Conservation (phyloP, 2,329 filamentous ascomycete species). For the Magnaporthiopsis incrustans region DNA sequence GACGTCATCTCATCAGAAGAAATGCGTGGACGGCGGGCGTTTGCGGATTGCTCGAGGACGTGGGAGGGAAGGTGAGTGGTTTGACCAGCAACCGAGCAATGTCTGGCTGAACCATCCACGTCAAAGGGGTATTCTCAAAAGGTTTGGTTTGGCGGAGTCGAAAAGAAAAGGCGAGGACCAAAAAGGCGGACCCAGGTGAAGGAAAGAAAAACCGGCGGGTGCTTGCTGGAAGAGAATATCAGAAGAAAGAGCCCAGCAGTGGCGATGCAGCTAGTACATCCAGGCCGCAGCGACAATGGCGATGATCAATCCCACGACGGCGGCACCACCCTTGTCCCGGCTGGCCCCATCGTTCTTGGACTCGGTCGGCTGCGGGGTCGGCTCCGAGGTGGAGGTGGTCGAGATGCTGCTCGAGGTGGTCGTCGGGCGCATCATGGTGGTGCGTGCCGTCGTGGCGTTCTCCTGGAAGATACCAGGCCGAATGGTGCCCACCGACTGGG, state of each 20-base stretch:
- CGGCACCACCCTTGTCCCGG: slow-evolving; percentile 39
- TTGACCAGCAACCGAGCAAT: background rate
- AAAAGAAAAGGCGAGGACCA: background rate
- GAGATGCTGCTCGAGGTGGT: slow-evolving; percentile 8
- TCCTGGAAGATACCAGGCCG: slow-evolving; percentile 47
- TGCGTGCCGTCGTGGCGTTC: slow-evolving; percentile 24
- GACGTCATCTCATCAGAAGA: background rate
- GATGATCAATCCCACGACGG: slow-evolving; percentile 45
- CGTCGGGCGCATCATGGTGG: slow-evolving; percentile 2
- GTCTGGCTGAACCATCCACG: background rate
- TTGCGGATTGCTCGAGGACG: background rate
- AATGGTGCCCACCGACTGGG: slow-evolving; percentile 19
- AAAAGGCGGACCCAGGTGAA: background rate
- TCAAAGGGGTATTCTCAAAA: background rate
- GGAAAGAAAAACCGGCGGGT: background rate
- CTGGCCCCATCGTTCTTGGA: slow-evolving; percentile 34
- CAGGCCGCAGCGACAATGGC: slow-evolving; percentile 46
- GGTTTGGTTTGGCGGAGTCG: background rate
- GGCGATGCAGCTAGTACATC: slow-evolving; percentile 29
- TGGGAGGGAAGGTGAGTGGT: background rate
- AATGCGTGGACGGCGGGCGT: background rate
- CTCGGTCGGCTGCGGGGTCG: slow-evolving; percentile 17
- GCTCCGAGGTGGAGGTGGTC: slow-evolving; percentile 14
- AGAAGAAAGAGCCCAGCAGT: slow-evolving; percentile 2
- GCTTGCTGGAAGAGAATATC: slow-evolving; percentile 3